A percentile compares a stretch with the other conserved stretches of the same genome.
Conservation (phyloP, 2,329 filamentous ascomycete species). For the Claviceps humidiphila region DNA sequence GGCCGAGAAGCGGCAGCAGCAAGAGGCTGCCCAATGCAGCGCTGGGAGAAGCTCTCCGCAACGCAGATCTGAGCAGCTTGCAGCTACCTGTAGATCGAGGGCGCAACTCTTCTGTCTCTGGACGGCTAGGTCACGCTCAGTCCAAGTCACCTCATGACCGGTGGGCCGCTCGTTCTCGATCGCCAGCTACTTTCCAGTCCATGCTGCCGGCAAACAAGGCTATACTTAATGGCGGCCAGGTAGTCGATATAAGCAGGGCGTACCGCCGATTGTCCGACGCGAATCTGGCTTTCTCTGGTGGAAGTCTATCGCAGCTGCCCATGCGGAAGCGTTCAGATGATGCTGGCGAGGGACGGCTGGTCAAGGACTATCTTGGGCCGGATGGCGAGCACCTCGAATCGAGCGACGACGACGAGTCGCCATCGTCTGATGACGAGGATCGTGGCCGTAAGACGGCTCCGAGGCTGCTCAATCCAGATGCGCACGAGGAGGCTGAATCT, state of each 20-base stretch:
- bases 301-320: constrained; percentile 48
- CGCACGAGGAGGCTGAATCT: constrained; percentile 21
- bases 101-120: constrained; percentile 26
- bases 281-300: constrained; percentile 49
- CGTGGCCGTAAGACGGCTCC: constrained; percentile 46
- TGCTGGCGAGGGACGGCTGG: constrained; percentile 39
- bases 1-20: constrained; percentile 16
- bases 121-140: constrained; percentile 21
- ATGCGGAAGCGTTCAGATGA: constrained; percentile 37
- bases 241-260: constrained; percentile 55
- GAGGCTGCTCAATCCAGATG: constrained; percentile 29
- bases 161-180: constrained; percentile 27
- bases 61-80: constrained; percentile 35
- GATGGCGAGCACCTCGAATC: constrained; percentile 55
- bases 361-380: constrained; percentile 53
- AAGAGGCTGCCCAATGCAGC: constrained; percentile 21
- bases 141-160: constrained; percentile 43
- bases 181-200: constrained; percentile 16
- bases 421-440: constrained; percentile 54
- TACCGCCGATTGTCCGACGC: constrained; percentile 62
- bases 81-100: constrained; percentile 33
- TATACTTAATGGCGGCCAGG: constrained; percentile 45
- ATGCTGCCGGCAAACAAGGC: constrained; percentile 22
- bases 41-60: constrained; percentile 42
- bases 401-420: constrained; percentile 56